Evolutionary conservation across 1,139 yeast genomes (phyloP), one percentile per base, ranked within the genome.

Genomic region (Taiozyma sp.): DNA sequence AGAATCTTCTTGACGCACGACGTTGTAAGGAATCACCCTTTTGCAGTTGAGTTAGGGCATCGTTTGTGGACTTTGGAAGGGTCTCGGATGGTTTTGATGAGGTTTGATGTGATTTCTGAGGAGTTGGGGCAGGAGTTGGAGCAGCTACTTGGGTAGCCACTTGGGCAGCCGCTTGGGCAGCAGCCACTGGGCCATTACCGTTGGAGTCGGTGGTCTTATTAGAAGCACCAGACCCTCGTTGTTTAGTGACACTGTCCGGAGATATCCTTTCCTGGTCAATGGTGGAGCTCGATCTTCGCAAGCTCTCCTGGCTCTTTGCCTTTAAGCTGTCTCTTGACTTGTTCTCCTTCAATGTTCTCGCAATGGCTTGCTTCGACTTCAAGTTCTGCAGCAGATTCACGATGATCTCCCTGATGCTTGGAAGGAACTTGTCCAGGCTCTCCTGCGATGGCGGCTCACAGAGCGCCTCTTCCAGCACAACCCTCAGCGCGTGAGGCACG

Each of bases 1-100:
- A 89, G 64, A 87, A 93, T 54, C 99, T 73, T 59, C 90, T 81
- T 0, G 97, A 91, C 0, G 99, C 99, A 54, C 97, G 79, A 57
- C 99, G 78, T 69, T 87, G 96, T 45, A 93, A 70, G 2, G 87
- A 86, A 52, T 87, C 88, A 2, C 92, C 89, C 46, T 84, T 82
- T 61, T 91, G 96, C 23, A 92, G 73, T 58, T 88, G 90, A 0
- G 83, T 75, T 29, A 91, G 71, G 0, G 96, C 91, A 58, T 83
- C 86, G 43, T 70, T 66, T 13, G 53, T 54, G 16, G 46, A 34
- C 12, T 48, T 45, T 34, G 55, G 29, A 13, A 12, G 19, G 3
- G 28, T 6, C 14, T 6, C 29, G 8, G 43, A 23, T 40, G 28
- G 16, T 3, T 12, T 40, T 22, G 28, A 24, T 13, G 29, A 8